Percentiles rank a stretch among this genome's conserved stretches.
Conservation (phyloP, 139 green algal species). For the Volvox africanus region DNA sequence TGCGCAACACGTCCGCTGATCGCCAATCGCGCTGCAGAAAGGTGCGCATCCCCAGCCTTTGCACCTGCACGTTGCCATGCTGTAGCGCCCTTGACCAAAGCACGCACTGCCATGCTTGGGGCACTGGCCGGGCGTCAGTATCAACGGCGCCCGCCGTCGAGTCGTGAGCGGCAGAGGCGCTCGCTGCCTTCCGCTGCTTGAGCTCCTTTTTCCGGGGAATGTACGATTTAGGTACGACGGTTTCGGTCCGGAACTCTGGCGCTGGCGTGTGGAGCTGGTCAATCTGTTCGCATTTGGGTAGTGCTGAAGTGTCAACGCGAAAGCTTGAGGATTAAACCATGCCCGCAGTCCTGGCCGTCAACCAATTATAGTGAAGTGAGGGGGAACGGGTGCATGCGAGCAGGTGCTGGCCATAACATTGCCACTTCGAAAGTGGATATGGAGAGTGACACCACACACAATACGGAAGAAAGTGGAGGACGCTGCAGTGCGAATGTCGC, state of each 20-base stretch:
- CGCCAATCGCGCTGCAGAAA: constrained; percentile 64
- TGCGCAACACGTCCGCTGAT: not conserved
- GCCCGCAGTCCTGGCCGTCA: too few species aligned
- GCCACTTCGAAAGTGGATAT: too few species aligned
- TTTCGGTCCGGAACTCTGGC: constrained; percentile 35
- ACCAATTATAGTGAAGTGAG: too few species aligned
- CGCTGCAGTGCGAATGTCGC: too few species aligned
- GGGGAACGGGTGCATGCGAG: too few species aligned
- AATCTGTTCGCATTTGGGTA: not conserved
- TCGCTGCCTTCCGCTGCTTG: constrained; percentile 17
- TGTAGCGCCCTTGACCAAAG: constrained; percentile 62
- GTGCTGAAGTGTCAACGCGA: too few species aligned
- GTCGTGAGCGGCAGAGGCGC: not conserved
- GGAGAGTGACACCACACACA: too few species aligned
- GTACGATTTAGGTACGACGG: constrained; percentile 25
- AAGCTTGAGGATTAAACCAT: too few species aligned
- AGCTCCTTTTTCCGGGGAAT: constrained; percentile 39
- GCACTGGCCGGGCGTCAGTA: not conserved
- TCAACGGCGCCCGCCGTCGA: not conserved
- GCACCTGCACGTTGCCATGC: constrained; percentile 63
- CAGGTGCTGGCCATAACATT: too few species aligned
- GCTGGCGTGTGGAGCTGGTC: constrained; percentile 42
- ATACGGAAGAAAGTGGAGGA: too few species aligned
- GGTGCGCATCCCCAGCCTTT: constrained; percentile 52
- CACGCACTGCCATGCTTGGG: constrained; percentile 53